Evolutionary conservation across 495 filamentous ascomycete species (phyloP), one percentile per base, ranked within the genome.

Genomic region (Aspergillus coremiiformis): DNA sequence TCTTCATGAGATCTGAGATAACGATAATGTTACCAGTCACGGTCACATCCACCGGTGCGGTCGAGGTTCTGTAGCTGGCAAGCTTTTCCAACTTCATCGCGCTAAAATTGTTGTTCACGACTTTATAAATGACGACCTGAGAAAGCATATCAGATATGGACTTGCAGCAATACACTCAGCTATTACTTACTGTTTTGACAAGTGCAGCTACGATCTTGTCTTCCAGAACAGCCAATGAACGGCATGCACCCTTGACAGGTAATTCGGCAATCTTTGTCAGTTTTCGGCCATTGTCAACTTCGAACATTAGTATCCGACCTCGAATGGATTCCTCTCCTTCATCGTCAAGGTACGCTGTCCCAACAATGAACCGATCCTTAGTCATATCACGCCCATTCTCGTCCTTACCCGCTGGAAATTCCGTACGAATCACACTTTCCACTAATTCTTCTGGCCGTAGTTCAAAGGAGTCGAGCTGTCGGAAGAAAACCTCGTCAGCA

Each of bases 1-100:
- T 92, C 72, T 96, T 96, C 90, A 95, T 97, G 33, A 99, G 71
- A 58, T 99, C 93, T 1, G 84, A 87, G 4, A 99, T 83, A 0
- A 86, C 86, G 54, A 97, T 92, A 23, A 80, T 8, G 51, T 86
- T 78, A 12, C 70, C 81, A 14, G 76, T 74, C 9, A 95, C 77
- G 11, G 82, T 77, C n/a, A 99, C 55, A 60, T 94, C 88, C 22
- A 94, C 80, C 1, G 93, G 94, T 24, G 87, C 87, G 0, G 89
- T 95, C 17, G 90, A 82, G 11, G 88, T 86, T 15, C 89, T 80
- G 64, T 88, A 96, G 10, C 79, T 81, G 37, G 85, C 84, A 8
- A 84, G 54, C 61, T 84, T 89, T 27, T 75, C 76, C 26, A 97
- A 72, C 26, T 70, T 64, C 48, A 70, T 62, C 33, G 66, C 59